phyloP scores from a whole-genome alignment of 495 filamentous ascomycete species.

The Podospora pseudoanserina region DNA sequence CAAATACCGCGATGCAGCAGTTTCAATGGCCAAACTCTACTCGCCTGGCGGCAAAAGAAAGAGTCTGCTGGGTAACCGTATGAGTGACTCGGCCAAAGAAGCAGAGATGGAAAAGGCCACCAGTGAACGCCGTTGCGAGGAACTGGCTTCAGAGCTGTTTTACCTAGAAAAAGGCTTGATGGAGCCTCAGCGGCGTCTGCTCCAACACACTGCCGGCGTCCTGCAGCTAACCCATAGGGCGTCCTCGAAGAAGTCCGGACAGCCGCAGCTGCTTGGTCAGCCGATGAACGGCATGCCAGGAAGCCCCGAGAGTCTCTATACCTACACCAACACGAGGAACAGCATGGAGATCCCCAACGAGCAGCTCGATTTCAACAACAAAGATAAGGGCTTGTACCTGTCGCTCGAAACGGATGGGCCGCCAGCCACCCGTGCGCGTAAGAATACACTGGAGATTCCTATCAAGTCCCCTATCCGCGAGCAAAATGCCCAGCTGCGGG shows the following conservation, averaged over 20 bases:
- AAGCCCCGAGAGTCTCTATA: constrained; percentile 65
- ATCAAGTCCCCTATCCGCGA: constrained; percentile 45
- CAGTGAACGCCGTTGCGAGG: constrained; percentile 78
- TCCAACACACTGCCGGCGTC: constrained; percentile 91
- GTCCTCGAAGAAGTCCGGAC: constrained; percentile 37
- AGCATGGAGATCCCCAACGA: constrained; percentile 46
- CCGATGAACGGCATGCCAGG: constrained; percentile 54
- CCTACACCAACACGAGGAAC: constrained; percentile 52
- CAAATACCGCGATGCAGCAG: constrained; percentile 89
- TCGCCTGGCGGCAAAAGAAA: constrained; percentile 46
- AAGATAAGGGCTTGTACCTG: constrained; percentile 76
- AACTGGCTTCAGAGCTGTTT: constrained; percentile 76
- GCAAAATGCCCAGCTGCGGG: constrained; percentile 41
- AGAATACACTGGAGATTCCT: constrained; percentile 43
- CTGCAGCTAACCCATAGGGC: constrained; percentile 79
- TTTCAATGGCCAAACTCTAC: constrained; percentile 76
- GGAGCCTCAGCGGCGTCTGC: constrained; percentile 63
- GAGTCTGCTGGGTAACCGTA: constrained; percentile 52
- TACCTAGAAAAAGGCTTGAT: constrained; percentile 67
- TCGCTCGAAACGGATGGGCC: constrained; percentile 61
- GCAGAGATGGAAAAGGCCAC: constrained; percentile 70
- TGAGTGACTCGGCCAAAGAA: constrained; percentile 49
- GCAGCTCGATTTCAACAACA: constrained; percentile 55
- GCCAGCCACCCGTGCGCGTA: constrained; percentile 25
- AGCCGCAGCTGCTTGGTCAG: constrained; percentile 23